phyloP scores from a whole-genome alignment of 441 rosid genomes.

The Gossypium davidsonii region DNA sequence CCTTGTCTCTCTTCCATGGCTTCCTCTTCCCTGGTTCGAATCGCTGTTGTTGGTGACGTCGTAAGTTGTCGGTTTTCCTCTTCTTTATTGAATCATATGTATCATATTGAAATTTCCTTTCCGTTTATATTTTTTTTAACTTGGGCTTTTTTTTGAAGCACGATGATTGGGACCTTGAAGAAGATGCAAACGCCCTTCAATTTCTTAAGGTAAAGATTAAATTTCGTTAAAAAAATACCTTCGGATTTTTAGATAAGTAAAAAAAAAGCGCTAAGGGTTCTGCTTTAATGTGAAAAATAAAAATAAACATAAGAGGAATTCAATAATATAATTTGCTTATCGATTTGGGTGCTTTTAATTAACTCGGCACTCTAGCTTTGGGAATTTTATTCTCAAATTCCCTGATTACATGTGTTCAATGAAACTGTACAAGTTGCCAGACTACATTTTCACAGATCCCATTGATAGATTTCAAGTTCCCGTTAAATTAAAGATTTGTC shows the following conservation, averaged over 20 bases:
- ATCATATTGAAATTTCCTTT: neutral
- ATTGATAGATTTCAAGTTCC: neutral
- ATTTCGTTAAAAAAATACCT: neutral
- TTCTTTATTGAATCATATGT: neutral
- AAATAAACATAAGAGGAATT: neutral
- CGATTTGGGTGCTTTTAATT: neutral
- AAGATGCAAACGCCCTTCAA: slow-evolving; percentile 75
- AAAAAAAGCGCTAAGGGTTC: too few relatives aligned
- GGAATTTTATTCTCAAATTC: neutral
- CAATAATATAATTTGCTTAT: neutral
- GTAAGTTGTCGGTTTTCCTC: slow-evolving; percentile 23
- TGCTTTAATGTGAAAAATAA: neutral
- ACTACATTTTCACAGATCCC: neutral
- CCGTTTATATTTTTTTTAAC: neutral
- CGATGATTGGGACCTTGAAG: slow-evolving; percentile 66
- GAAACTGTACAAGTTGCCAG: neutral
- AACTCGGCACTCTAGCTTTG: neutral
- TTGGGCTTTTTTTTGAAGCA: slow-evolving; percentile 37
- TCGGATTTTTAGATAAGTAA: neutral
- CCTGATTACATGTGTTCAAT: neutral
- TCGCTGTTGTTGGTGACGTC: slow-evolving; percentile 73
- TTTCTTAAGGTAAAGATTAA: slow-evolving; percentile 41
- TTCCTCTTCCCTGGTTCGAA: slow-evolving; percentile 41
- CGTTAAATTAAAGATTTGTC: neutral
- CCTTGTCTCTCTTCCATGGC: slow-evolving; percentile 30